These are phyloP conservation scores for Aristolochia fimbriata DNA, from an alignment of 164 flowering plant genomes.

Conservation along the genomic window DNA sequence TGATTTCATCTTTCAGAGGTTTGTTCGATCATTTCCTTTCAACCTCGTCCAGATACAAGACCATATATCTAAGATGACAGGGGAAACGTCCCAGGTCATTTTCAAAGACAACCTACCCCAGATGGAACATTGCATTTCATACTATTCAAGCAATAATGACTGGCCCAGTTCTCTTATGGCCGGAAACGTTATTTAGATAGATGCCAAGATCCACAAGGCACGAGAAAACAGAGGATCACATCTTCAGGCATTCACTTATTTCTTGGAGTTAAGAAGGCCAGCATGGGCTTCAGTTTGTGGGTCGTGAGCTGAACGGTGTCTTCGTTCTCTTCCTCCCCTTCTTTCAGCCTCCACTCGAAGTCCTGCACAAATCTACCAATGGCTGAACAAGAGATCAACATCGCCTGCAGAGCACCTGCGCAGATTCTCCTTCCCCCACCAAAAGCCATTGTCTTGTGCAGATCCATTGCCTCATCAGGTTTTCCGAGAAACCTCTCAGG, in stretches of 20 bases:
- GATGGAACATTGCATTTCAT: too few species aligned
- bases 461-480: slow-evolving; percentile 48
- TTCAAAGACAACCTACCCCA: too few species aligned
- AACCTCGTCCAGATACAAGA: too few species aligned
- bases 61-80: too few species aligned
- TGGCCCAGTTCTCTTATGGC: too few species aligned
- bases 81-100: too few species aligned
- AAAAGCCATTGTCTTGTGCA: slow-evolving; percentile 91
- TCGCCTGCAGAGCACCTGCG: slow-evolving; percentile 82
- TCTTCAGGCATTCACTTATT: not conserved
- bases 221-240: not conserved
- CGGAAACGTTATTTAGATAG: too few species aligned
- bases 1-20: too few species aligned
- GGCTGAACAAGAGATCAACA: slow-evolving; percentile 44
- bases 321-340: slow-evolving; percentile 61
- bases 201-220: too few species aligned
- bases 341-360: slow-evolving; percentile 62
- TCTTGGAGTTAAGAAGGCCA: slow-evolving; percentile 52
- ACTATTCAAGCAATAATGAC: too few species aligned
- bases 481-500: slow-evolving; percentile 72
- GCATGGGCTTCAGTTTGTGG: slow-evolving; percentile 66
- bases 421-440: slow-evolving; percentile 93
- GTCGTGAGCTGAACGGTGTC: slow-evolving; percentile 65
- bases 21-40: too few species aligned
- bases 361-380: slow-evolving; percentile 80